Evolutionary conservation across 2,329 filamentous ascomycete species (phyloP).

Genomic region (Epicoccum sorghinum): DNA sequence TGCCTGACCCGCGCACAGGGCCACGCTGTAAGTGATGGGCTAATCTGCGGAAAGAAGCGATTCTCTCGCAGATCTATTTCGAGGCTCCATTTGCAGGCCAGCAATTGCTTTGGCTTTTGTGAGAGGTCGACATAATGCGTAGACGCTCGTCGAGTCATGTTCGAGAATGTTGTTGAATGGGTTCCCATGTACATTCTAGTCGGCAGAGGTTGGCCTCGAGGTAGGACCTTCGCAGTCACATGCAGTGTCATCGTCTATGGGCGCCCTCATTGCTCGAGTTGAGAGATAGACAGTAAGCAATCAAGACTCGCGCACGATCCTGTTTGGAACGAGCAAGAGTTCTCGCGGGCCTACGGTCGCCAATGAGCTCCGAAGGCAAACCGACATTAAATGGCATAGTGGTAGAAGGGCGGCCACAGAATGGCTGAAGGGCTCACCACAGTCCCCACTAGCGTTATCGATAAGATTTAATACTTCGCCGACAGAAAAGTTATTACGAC

Average conservation of each 20-base stretch:
- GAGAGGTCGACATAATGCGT: background rate
- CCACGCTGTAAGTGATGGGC: slow-evolving; percentile 42
- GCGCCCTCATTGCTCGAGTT: no score
- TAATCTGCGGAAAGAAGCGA: slow-evolving; percentile 31
- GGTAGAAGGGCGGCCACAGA: slow-evolving; percentile 7
- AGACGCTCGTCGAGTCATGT: slow-evolving; percentile 9
- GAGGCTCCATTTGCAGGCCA: slow-evolving; percentile 15
- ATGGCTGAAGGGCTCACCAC: background rate
- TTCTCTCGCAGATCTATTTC: slow-evolving; percentile 44
- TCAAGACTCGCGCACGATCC: background rate
- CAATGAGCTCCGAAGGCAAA: background rate
- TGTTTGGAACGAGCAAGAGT: background rate
- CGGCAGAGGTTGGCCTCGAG: background rate
- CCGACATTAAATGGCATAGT: no score
- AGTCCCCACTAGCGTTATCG: slow-evolving; percentile 33
- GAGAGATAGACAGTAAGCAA: no score
- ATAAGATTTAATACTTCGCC: slow-evolving; percentile 35
- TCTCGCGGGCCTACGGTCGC: background rate
- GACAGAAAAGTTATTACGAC: slow-evolving; percentile 32
- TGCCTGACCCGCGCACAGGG: slow-evolving; percentile 38
- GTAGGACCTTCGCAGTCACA: background rate
- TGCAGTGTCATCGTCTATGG: background rate
- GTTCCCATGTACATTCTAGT: background rate
- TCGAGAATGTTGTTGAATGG: background rate
- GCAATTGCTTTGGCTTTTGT: slow-evolving; percentile 9